Percentiles rank a stretch among this genome's conserved stretches.
Conservation (phyloP, 2,329 filamentous ascomycete species). For the Macrophomina phaseolina region DNA sequence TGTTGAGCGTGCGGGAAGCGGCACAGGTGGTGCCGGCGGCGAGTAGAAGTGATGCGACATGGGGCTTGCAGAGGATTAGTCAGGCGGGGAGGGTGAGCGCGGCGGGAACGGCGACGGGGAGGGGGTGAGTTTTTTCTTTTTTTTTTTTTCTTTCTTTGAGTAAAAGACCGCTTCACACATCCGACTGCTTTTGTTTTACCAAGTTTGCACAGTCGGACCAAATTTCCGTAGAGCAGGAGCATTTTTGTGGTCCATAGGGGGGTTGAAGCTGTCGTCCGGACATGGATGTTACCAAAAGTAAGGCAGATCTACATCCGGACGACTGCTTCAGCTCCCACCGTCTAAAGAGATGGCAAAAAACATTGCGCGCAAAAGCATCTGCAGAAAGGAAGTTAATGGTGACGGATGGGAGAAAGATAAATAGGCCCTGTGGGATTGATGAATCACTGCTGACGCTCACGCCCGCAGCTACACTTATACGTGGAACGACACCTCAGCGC, state of each 20-base stretch:
- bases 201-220: too few relatives aligned
- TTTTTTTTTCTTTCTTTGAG: neutral
- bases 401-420: neutral
- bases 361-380: too few relatives aligned
- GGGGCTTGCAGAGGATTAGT: slow-evolving; percentile 50
- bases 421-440: neutral
- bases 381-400: too few relatives aligned
- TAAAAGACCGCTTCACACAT: too few relatives aligned
- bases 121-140: neutral
- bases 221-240: too few relatives aligned
- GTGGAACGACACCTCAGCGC: slow-evolving; percentile 4
- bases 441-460: slow-evolving; percentile 33
- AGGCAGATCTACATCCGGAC: too few relatives aligned
- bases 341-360: too few relatives aligned
- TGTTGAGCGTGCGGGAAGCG: slow-evolving; percentile 7
- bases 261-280: too few relatives aligned
- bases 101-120: slow-evolving; percentile 1
- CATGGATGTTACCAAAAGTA: too few relatives aligned
- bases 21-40: slow-evolving; percentile 30
- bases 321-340: too few relatives aligned
- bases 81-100: slow-evolving; percentile 31
- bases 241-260: too few relatives aligned
- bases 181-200: too few relatives aligned
- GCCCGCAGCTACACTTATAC: slow-evolving; percentile 34
- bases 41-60: slow-evolving; percentile 46